Percentiles rank a stretch among this genome's conserved stretches.
Evolutionary conservation across 1,284 basidiomycete genomes (phyloP).

Genomic region (Ganoderma multipileum): DNA sequence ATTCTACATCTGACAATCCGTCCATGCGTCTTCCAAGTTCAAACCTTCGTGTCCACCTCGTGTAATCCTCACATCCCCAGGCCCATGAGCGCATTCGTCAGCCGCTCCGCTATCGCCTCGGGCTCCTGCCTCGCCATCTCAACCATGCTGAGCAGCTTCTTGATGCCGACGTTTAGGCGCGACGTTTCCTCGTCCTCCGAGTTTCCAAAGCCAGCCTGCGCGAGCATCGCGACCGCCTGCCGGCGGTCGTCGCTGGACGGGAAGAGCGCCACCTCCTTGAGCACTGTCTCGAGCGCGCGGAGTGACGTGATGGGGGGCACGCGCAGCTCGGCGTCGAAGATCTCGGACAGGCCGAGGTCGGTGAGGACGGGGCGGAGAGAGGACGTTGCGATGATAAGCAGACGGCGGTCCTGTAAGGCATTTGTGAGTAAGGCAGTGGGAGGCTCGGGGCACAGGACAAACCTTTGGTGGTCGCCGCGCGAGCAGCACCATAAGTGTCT

Average conservation of each 20-base stretch:
- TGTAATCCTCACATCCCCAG: constrained; percentile 50
- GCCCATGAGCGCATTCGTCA: constrained; percentile 75
- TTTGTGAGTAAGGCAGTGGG: constrained; percentile 18
- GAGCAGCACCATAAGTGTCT: constrained; percentile 91
- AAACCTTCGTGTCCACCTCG: not conserved
- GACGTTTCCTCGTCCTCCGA: constrained; percentile 51
- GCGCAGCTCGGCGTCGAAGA: constrained; percentile 89
- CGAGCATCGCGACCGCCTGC: constrained; percentile 71
- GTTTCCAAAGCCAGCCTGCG: constrained; percentile 76
- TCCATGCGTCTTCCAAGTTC: not conserved
- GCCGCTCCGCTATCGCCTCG: constrained; percentile 76
- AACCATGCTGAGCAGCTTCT: constrained; percentile 90
- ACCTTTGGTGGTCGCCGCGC: constrained; percentile 94
- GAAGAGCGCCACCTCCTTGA: constrained; percentile 90
- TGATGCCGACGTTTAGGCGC: constrained; percentile 86
- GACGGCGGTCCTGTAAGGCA: constrained; percentile 78
- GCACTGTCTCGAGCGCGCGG: constrained; percentile 75
- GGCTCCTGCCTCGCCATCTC: constrained; percentile 98
- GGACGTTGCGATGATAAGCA: constrained; percentile 93
- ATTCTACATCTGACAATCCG: not conserved
- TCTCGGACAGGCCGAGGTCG: constrained; percentile 89
- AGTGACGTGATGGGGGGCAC: constrained; percentile 87
- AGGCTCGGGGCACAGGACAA: constrained; percentile 23
- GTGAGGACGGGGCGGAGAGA: constrained; percentile 88
- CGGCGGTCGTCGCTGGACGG: constrained; percentile 60